phyloP scores from a whole-genome alignment of 352 stramenopile genomes.

The Globisporangium spiculum region DNA sequence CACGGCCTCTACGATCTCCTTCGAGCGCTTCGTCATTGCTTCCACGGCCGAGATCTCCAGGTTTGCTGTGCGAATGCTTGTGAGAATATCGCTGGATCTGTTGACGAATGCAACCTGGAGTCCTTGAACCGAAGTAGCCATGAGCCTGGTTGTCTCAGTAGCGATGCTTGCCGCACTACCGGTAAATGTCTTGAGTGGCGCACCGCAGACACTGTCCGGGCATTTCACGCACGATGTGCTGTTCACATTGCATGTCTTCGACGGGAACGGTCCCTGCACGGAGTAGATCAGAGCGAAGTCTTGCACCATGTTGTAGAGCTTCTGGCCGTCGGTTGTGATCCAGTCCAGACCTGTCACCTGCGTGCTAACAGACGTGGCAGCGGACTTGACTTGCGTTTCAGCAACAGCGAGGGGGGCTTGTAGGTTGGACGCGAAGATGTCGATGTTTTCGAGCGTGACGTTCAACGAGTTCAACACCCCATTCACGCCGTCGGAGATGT shows the following conservation, averaged over 20 bases:
- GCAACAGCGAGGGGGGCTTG: conserved; percentile 44
- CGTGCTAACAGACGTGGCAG: conserved; percentile 36
- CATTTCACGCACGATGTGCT: conserved; percentile 55
- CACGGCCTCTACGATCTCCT: conserved; percentile 54
- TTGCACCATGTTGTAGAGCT: conserved; percentile 51
- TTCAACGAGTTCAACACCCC: conserved; percentile 67
- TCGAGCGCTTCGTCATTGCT: conserved; percentile 54
- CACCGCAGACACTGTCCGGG: conserved; percentile 48
- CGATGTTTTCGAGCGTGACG: conserved; percentile 69
- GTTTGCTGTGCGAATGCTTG: conserved; percentile 38
- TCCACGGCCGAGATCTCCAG: conserved; percentile 47
- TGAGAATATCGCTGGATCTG: conserved; percentile 34
- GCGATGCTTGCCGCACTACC: conserved; percentile 26
- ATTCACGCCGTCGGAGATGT: conserved; percentile 67
- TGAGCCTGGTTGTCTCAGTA: conserved; percentile 20
- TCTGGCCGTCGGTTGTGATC: conserved; percentile 47
- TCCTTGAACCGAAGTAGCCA: conserved; percentile 28
- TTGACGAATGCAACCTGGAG: conserved; percentile 49
- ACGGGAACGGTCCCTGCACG: conserved; percentile 53
- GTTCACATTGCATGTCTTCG: conserved; percentile 37
- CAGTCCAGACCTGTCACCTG: conserved; percentile 47
- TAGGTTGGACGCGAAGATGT: conserved; percentile 71
- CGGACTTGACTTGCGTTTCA: conserved; percentile 36
- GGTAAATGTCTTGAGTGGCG: conserved; percentile 39
- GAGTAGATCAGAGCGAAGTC: conserved; percentile 59